Base-by-base conservation (phyloP, 2,329 filamentous ascomycete genomes). In the Cladosporium phlei region DNA sequence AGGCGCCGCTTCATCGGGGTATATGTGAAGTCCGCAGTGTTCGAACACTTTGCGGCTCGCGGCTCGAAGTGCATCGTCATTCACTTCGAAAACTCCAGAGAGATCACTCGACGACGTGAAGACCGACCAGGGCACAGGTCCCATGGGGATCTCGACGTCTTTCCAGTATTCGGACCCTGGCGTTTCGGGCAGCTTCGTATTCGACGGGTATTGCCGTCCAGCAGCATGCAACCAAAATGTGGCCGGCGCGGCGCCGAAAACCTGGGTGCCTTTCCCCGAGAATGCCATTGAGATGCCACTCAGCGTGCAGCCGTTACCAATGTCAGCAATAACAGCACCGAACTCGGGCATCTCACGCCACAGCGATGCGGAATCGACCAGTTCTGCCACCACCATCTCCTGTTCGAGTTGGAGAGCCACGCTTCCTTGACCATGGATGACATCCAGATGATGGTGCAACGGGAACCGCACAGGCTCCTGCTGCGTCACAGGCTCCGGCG, bases 371-470 rank as follows among this genome's bases (percentile, higher is more conserved):
- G 11, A 12, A 2, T 8, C 11, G 10, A 4, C 4, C 5, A 20
- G 21, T 5, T 17, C 20, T 14, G 17, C 37, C 19, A 17, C 3
- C 9, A 7, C 16, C 42, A 83, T 86, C 62, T 97, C 90, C 50
- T 77, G 72, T 62, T 89, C 83, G 24, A 96, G 67, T 66, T 98
- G 93, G 4, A 96, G 66, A 0, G 82, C 90, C 52, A 87, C 74
- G 0, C 90, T 97, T 12, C 91, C 93, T 70, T 96, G 90, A 0
- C 93, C 91, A 0, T 95, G 78, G 47, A 97, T 85, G 55, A 96
- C 89, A 65, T 96, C 81, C 2, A 86, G 85, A 68, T 97, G 87
- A 65, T 97, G 88, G 64, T 96, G 96, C 0, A 91, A 90, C 45
- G 90, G 90, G 4, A 98, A 78, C 8, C 96, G 72, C 1, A 83